Base-by-base conservation (phyloP, 1,284 basidiomycete species). In the Filobasidium uniguttulatum region DNA sequence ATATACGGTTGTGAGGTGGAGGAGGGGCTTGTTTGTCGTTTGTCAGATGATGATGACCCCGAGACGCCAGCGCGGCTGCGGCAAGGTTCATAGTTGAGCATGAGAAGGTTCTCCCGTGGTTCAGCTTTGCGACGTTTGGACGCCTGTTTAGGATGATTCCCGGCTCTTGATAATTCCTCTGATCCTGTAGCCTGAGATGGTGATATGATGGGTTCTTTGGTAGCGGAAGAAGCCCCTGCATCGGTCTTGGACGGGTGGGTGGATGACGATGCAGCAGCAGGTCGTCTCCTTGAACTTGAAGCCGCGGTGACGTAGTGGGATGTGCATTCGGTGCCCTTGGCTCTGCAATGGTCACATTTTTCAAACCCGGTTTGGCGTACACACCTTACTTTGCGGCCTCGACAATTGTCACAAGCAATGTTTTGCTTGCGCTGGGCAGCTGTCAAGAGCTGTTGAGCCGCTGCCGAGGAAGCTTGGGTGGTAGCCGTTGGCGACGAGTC, bases 301-400 rank as follows among this genome's bases (percentile, higher is more conserved):
- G 52, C 40, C n/a, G 51, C 43, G 12, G 54, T 52, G 35, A 55
- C 46, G 31, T 52, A 52, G 44, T 49, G 47, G 25, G 50, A 52
- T 26, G 54, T 55, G 50, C 54, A 55, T 8, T 41, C 37, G 20
- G 48, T 37, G 8, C 48, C 48, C 25, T 55, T 55, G 25, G 50
- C 44, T 46, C 33, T 47, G 23, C 54, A 55, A 40, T 55, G 49
- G 17, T 52, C 54, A 34, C 54, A 55, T 47, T 52, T 36, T 25
- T 55, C 54, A 14, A 47, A 34, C 26, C 47, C 47, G 5, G 49
- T 49, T 25, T 35, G 45, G 14, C 54, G 47, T 20, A 46, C 40
- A 29, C 54, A 55, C 37, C 52, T 55, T 20, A 55, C 54, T 43
- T 55, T 55, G 12, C 54, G 25, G 17, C 50, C 46, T 22, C 54